Base-by-base conservation (phyloP, 2,329 filamentous ascomycete genomes). In the Hymenoscyphus infarciens region DNA sequence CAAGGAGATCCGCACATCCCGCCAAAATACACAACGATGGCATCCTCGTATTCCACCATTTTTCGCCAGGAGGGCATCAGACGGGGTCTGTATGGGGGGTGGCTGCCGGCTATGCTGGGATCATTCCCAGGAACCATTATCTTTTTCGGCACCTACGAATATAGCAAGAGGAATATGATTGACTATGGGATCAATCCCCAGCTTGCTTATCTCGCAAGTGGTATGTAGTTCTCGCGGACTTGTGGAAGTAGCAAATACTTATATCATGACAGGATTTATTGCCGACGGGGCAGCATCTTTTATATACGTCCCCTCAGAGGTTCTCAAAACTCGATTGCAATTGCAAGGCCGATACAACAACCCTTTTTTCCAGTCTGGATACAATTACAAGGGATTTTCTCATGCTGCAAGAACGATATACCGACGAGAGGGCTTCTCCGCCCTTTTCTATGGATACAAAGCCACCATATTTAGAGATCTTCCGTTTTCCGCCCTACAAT, bases 71-170 rank as follows among this genome's bases (percentile, higher is more conserved):
- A 99, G 75, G 95, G 95, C 25, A 78, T 98, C 60, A 80, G 88
- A 64, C 85, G 89, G 71, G 95, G 95, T 7, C 78, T 99, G 3
- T 99, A 99, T 73, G 90, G 93, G 59, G 95, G 95, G n/a, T 96
- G 96, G 77, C 80, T 92, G 27, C 95, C 95, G 6, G 95, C 95
- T 0, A 87, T 98, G 68, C 80, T 93, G 67, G 95, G 95, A 25
- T 97, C 93, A 0, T 97, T 99, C 68, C 91, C 92, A 0, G 95
- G 94, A 16, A 99, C 95, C 0, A 85, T 97, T 62, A 84, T 96
- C 61, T 99, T 99, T 79, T 99, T 99, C 71, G 95, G 94, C 60
- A 90, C 90, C 33, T 99, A 99, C 76, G 95, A 99, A 78, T 96
- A 86, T 80, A 96, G 90, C 78, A 99, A 99, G 77, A 84, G 95